phyloP scores from a whole-genome alignment of 106 monocot genomes.

The Acorus gramineus region DNA sequence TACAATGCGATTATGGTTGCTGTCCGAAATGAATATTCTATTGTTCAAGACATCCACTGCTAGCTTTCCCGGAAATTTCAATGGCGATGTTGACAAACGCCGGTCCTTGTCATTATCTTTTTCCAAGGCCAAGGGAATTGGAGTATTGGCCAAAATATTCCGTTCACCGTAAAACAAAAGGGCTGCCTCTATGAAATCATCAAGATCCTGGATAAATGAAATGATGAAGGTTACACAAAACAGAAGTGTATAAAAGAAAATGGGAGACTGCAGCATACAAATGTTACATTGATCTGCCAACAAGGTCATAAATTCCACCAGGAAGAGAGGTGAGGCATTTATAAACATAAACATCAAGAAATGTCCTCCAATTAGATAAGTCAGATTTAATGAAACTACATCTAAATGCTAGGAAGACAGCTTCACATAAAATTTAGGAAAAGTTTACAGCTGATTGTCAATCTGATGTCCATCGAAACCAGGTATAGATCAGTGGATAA shows the following conservation, averaged over 20 bases:
- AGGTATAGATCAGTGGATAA: no score
- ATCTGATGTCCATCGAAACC: no score
- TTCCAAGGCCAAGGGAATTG: conserved; percentile 70
- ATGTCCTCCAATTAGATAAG: no score
- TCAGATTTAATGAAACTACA: no score
- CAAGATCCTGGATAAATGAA: conserved; percentile 71
- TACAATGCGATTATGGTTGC: conserved; percentile 97
- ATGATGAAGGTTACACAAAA: not conserved
- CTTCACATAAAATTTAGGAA: no score
- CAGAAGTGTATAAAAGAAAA: not conserved
- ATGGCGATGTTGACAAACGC: conserved; percentile 45
- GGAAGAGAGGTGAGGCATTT: no score
- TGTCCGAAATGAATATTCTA: conserved; percentile 92
- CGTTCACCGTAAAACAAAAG: conserved; percentile 77
- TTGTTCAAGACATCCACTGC: conserved; percentile 68
- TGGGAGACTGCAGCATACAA: no score
- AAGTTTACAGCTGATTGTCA: no score
- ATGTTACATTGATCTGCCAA: no score
- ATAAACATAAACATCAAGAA: no score
- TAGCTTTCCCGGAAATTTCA: conserved; percentile 95
- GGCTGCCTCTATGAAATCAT: conserved; percentile 78
- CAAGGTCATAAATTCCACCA: no score
- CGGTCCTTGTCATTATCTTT: conserved; percentile 55
- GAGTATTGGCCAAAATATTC: conserved; percentile 42
- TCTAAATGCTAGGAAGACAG: no score